Evolutionary conservation across 805 yeast species (phyloP).

Genomic region (Cyberlindnera euphorbiiphila): DNA sequence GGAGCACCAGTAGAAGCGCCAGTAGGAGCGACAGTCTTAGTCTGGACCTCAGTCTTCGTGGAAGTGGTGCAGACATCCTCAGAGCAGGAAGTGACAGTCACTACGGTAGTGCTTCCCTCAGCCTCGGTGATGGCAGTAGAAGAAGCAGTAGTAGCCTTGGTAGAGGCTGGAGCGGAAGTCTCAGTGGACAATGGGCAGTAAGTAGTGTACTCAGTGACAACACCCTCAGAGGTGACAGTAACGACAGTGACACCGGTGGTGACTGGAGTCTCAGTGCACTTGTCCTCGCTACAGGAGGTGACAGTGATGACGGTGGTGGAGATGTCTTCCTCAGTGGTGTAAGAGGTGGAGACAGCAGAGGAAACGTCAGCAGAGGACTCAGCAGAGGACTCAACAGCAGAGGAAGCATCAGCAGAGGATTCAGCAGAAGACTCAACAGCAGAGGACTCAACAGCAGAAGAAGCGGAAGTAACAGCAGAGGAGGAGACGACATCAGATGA

Average conservation of each 20-base stretch:
- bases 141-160: constrained; percentile 4
- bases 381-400: constrained; percentile 3
- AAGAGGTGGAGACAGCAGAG: constrained; percentile 15
- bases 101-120: constrained; percentile 9
- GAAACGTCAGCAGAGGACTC: constrained; percentile 4
- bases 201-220: constrained; percentile 32
- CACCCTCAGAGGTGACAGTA: constrained; percentile 22
- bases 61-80: constrained; percentile 11
- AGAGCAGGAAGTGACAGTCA: constrained; percentile 8
- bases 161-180: constrained; percentile 7
- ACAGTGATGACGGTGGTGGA: constrained; percentile 8
- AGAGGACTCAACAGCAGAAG: no score
- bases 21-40: constrained; percentile 10
- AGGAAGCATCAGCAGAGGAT: constrained; percentile 6
- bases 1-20: constrained; percentile 12
- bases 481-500: constrained; percentile 5
- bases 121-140: constrained; percentile 13
- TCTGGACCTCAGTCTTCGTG: constrained; percentile 16
- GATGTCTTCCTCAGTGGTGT: constrained; percentile 16
- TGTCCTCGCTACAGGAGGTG: constrained; percentile 7
- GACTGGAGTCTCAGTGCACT: constrained; percentile 2
- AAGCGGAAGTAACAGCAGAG: constrained; percentile 3
- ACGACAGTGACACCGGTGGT: constrained; percentile 13
- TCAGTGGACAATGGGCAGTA: constrained; percentile 15
- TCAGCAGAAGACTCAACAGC: neutral